These are phyloP conservation scores for Talaromyces liani DNA, from an alignment of 495 filamentous ascomycete genomes.

Conservation along the genomic window DNA sequence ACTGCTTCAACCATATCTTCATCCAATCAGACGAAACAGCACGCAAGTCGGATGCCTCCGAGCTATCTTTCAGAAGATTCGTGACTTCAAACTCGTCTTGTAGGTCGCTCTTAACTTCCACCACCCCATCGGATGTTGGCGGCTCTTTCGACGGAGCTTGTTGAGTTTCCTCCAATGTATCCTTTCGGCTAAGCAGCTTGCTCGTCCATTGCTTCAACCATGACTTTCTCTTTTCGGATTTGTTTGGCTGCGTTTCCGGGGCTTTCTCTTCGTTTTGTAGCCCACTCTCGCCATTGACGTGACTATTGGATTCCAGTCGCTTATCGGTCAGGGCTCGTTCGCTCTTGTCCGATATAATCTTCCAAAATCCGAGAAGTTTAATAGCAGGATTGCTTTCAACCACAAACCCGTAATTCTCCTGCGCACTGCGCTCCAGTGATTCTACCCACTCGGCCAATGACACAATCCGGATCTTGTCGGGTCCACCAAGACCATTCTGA, in stretches of 20 bases:
- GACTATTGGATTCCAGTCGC: neutral
- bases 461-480: neutral
- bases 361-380: slow-evolving; percentile 3
- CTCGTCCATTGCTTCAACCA: neutral
- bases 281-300: neutral
- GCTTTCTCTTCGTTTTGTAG: neutral
- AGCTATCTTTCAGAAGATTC: slow-evolving; percentile 4
- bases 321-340: neutral
- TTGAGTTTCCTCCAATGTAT: neutral
- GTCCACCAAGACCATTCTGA: slow-evolving; percentile 2
- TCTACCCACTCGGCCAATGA: neutral
- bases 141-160: neutral
- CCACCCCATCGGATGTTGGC: neutral
- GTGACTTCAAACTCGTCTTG: slow-evolving; percentile 1
- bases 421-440: slow-evolving; percentile 1
- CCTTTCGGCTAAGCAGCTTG: neutral
- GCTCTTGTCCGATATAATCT: neutral
- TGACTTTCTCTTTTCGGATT: too few relatives aligned
- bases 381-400: neutral
- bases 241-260: too few relatives aligned
- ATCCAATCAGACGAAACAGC: slow-evolving; percentile 7
- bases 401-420: slow-evolving; percentile 2
- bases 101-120: neutral
- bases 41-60: neutral
- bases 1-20: slow-evolving; percentile 7